These are phyloP conservation scores for Chytridiales sp. DNA, from an alignment of 371 early-diverging fungal genomes.

Conservation along the genomic window DNA sequence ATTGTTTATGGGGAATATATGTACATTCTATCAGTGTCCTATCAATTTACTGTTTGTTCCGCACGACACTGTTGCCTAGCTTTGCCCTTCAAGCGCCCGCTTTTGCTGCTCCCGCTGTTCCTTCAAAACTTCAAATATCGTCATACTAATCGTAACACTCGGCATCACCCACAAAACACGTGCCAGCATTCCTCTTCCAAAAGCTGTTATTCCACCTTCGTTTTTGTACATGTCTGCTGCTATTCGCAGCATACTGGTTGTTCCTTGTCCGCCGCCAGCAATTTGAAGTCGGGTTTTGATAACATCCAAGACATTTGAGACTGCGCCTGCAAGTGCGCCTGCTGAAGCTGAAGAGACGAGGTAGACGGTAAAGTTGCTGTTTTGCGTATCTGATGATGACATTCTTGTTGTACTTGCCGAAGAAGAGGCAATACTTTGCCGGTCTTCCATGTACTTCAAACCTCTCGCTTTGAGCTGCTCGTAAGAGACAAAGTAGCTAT, in stretches of 20 bases:
- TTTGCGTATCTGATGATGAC: too few relatives aligned
- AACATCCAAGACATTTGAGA: constrained; percentile 75
- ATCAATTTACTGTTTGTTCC: too few relatives aligned
- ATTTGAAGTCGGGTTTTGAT: constrained; percentile 83
- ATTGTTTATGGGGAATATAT: too few relatives aligned
- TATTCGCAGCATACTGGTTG: constrained; percentile 37
- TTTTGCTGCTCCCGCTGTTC: constrained; percentile 15
- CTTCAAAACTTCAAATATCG: constrained; percentile 73
- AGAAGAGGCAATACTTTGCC: too few relatives aligned
- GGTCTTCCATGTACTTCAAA: too few relatives aligned
- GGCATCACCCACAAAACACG: constrained; percentile 73
- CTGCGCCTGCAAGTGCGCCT: constrained; percentile 58
- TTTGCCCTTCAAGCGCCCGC: too few relatives aligned
- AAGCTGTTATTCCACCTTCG: constrained; percentile 64
- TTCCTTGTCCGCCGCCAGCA: constrained; percentile 40
- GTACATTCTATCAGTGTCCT: too few relatives aligned
- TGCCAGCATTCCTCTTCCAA: constrained; percentile 64
- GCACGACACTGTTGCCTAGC: too few relatives aligned
- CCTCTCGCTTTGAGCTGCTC: constrained; percentile 74
- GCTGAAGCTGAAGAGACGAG: constrained; percentile 60
- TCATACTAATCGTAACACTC: constrained; percentile 66
- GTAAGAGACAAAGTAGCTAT: constrained; percentile 72
- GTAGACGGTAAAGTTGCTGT: constrained; percentile 54
- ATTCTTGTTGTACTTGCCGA: too few relatives aligned
- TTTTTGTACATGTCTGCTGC: constrained; percentile 56